phyloP scores from a whole-genome alignment of 2,329 filamentous ascomycete species.

The Cytospora mali region DNA sequence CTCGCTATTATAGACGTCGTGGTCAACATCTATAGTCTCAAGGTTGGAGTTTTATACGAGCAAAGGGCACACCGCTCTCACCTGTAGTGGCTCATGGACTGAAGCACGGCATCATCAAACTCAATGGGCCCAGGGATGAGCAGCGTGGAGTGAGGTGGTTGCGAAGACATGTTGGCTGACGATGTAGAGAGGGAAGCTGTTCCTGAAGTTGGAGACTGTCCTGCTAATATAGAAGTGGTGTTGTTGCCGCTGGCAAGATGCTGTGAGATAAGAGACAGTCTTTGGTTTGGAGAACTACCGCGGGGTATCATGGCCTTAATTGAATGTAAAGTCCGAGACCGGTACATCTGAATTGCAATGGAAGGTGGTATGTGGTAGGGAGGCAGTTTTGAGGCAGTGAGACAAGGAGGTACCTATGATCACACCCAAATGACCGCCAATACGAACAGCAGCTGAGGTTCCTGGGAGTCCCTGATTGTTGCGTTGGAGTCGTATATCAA shows the following conservation, averaged over 20 bases:
- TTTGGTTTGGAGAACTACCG: conserved; percentile 34
- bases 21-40: background rate
- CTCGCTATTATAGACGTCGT: conserved; percentile 62
- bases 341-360: conserved; percentile 21
- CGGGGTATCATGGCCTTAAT: conserved; percentile 33
- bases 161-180: conserved; percentile 58
- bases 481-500: too few species aligned
- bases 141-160: conserved; percentile 69
- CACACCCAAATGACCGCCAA: background rate
- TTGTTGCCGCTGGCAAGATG: conserved; percentile 37
- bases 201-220: conserved; percentile 35
- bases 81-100: conserved; percentile 95
- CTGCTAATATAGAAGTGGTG: conserved; percentile 6
- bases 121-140: conserved; percentile 98
- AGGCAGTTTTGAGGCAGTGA: background rate
- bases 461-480: background rate
- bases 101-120: conserved; percentile 94
- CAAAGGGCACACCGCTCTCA: conserved; percentile 42
- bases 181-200: conserved; percentile 35
- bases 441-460: background rate
- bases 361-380: conserved; percentile 1
- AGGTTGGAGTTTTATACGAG: background rate
- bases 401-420: background rate
- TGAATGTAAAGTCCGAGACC: conserved; percentile 23
- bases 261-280: conserved; percentile 42